Evolutionary conservation across 495 filamentous ascomycete genomes (phyloP).

Genomic region (Cercophora sp.): DNA sequence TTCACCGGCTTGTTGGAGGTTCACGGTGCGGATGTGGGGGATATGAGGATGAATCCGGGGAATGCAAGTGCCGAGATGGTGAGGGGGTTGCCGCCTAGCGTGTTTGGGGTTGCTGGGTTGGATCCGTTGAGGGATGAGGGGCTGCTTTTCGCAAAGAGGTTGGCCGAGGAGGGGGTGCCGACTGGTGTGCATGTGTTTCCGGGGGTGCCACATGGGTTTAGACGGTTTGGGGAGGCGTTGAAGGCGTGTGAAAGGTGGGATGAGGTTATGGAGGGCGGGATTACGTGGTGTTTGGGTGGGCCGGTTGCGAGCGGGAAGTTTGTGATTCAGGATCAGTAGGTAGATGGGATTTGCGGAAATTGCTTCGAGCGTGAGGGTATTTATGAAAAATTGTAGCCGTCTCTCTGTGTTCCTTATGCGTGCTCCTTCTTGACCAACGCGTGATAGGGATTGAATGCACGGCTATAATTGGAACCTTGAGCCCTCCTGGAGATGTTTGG

Average conservation of each 20-base stretch:
- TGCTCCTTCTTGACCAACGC: too few species aligned
- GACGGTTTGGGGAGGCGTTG: slow-evolving; percentile 34
- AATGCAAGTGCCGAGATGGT: slow-evolving; percentile 37
- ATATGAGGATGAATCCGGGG: slow-evolving; percentile 38
- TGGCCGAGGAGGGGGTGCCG: slow-evolving; percentile 42
- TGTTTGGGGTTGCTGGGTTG: slow-evolving; percentile 19
- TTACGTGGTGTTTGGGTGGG: slow-evolving; percentile 37
- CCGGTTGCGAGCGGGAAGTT: slow-evolving; percentile 29
- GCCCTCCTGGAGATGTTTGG: too few species aligned
- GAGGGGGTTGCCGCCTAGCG: slow-evolving; percentile 36
- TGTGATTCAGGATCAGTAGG: slow-evolving; percentile 27
- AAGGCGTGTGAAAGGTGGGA: slow-evolving; percentile 40
- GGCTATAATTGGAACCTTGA: too few species aligned
- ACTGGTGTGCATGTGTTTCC: slow-evolving; percentile 40
- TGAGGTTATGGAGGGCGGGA: slow-evolving; percentile 37
- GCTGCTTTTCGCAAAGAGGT: slow-evolving; percentile 39
- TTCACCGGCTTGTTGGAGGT: slow-evolving; percentile 34
- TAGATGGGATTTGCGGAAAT: not conserved
- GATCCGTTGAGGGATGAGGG: slow-evolving; percentile 46
- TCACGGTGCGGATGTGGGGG: slow-evolving; percentile 10
- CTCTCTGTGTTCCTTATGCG: too few species aligned
- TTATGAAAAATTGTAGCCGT: too few species aligned
- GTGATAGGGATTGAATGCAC: too few species aligned
- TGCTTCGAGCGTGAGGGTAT: too few species aligned
- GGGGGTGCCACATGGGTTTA: slow-evolving; percentile 47